phyloP scores from a whole-genome alignment of 352 stramenopile species.

The Phytophthora pluvialis region DNA sequence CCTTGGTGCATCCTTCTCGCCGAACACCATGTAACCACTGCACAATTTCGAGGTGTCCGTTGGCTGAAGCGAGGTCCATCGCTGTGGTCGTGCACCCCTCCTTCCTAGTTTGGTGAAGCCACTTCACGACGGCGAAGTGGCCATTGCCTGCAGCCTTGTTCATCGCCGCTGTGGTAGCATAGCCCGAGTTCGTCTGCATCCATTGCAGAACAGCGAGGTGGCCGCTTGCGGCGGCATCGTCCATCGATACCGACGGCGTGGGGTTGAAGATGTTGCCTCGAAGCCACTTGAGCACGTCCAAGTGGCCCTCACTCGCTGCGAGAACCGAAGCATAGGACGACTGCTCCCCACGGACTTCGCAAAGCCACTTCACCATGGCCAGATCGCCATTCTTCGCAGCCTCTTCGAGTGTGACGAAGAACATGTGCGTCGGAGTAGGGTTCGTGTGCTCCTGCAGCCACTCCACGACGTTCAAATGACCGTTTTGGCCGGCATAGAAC shows the following conservation, averaged over 20 bases:
- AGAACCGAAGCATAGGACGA: slow-evolving; percentile 41
- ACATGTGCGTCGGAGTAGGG: slow-evolving; percentile 44
- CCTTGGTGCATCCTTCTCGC: slow-evolving; percentile 34
- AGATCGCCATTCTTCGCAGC: slow-evolving; percentile 44
- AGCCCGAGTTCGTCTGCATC: slow-evolving; percentile 31
- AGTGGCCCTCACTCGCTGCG: slow-evolving; percentile 42
- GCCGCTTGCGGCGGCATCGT: slow-evolving; percentile 34
- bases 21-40: slow-evolving; percentile 36
- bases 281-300: slow-evolving; percentile 39
- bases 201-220: slow-evolving; percentile 34
- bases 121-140: slow-evolving; percentile 33
- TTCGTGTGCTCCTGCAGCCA: slow-evolving; percentile 51
- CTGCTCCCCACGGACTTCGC: slow-evolving; percentile 36
- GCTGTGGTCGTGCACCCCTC: slow-evolving; percentile 37
- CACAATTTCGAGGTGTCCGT: slow-evolving; percentile 34
- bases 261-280: slow-evolving; percentile 32
- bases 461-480: slow-evolving; percentile 37
- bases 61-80: slow-evolving; percentile 35
- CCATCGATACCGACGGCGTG: slow-evolving; percentile 32
- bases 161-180: slow-evolving; percentile 32
- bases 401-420: slow-evolving; percentile 45
- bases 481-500: slow-evolving; percentile 42
- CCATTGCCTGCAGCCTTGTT: slow-evolving; percentile 38
- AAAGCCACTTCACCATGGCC: slow-evolving; percentile 42
- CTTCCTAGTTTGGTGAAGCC: slow-evolving; percentile 34